Conservation (phyloP, 108 stramenopile species). For the Pseudonitzschia multistriata region DNA sequence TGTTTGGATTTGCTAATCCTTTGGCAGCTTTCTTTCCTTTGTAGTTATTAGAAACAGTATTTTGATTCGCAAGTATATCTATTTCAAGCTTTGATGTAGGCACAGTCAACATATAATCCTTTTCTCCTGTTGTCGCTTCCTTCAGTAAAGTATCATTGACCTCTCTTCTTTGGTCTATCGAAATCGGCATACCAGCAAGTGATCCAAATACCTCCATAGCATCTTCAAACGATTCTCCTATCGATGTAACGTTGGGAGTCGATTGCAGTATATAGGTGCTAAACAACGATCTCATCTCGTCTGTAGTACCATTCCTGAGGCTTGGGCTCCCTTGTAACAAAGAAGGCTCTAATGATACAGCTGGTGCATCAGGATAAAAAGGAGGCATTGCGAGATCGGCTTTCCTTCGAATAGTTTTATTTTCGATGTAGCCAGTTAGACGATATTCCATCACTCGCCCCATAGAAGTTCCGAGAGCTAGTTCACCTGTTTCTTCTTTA, state of each 20-base stretch:
- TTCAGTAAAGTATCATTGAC: constrained; percentile 39
- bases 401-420: constrained; percentile 13
- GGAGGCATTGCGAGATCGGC: constrained; percentile 54
- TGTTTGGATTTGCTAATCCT: constrained; percentile 55
- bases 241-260: constrained; percentile 47
- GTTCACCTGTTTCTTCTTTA: constrained; percentile 28
- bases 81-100: constrained; percentile 38
- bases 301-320: constrained; percentile 25
- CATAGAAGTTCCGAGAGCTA: constrained; percentile 62
- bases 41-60: constrained; percentile 23
- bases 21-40: constrained; percentile 30
- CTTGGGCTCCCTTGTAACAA: constrained; percentile 28
- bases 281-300: constrained; percentile 45
- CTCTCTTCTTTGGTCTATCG: constrained; percentile 37
- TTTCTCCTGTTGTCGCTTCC: constrained; percentile 21
- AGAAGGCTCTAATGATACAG: constrained; percentile 61
- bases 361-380: constrained; percentile 43
- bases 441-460: constrained; percentile 60
- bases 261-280: constrained; percentile 48
- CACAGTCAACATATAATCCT: constrained; percentile 44
- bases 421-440: constrained; percentile 45
- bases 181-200: constrained; percentile 40
- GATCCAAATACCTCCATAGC: constrained; percentile 47
- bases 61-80: constrained; percentile 38
- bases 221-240: constrained; percentile 28